Evolutionary conservation across 768 basidiomycete genomes (phyloP).

Genomic region (Amanita rimosa): DNA sequence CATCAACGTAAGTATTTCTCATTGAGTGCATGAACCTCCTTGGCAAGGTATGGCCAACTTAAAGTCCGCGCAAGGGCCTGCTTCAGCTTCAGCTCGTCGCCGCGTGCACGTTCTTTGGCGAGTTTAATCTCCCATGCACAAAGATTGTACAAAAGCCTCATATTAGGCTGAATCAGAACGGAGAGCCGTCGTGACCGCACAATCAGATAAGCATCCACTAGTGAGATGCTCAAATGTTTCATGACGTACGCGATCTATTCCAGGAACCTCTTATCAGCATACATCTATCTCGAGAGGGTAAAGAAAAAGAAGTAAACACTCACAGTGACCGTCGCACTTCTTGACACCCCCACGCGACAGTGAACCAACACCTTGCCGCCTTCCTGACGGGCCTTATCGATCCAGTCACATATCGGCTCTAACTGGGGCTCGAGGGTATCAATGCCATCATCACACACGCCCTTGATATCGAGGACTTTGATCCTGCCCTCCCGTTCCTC

Average conservation of each 20-base stretch:
- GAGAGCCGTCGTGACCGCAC: slow-evolving; percentile 84
- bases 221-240: slow-evolving; percentile 76
- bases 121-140: slow-evolving; percentile 91
- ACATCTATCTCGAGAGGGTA: not conserved
- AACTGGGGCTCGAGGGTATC: slow-evolving; percentile 88
- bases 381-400: slow-evolving; percentile 68
- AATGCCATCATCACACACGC: slow-evolving; percentile 93
- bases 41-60: slow-evolving; percentile 78
- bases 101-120: slow-evolving; percentile 54
- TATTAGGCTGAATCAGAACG: slow-evolving; percentile 90
- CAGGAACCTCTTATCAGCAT: not conserved
- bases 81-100: slow-evolving; percentile 34
- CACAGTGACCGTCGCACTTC: slow-evolving; percentile 87
- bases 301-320: slow-evolving; percentile 23
- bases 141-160: slow-evolving; percentile 90
- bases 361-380: slow-evolving; percentile 93
- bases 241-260: slow-evolving; percentile 89
- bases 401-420: slow-evolving; percentile 86
- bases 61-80: slow-evolving; percentile 57
- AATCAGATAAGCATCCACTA: slow-evolving; percentile 90
- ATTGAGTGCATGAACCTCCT: slow-evolving; percentile 77
- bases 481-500: slow-evolving; percentile 86
- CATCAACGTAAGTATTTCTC: slow-evolving; percentile 65
- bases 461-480: slow-evolving; percentile 85
- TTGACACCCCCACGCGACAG: slow-evolving; percentile 97